A percentile compares a stretch with the other conserved stretches of the same genome.
Conservation (phyloP, 2,329 filamentous ascomycete genomes). For the Ophiostoma ips region DNA sequence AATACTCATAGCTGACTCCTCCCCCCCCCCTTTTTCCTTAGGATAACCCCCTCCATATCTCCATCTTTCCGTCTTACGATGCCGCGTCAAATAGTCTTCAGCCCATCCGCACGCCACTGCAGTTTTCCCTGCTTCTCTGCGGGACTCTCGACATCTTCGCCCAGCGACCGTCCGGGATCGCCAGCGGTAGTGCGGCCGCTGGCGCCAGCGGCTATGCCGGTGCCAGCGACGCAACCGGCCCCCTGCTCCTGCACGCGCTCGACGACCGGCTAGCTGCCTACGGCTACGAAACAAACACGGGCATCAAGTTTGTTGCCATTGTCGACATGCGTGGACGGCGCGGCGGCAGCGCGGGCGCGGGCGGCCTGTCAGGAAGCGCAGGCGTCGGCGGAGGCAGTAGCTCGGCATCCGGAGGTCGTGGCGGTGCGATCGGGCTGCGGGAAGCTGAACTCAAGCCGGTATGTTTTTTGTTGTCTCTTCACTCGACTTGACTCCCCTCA, state of each 20-base stretch:
- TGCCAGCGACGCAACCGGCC: slow-evolving; percentile 35
- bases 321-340: slow-evolving; percentile 76
- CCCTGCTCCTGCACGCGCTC: slow-evolving; percentile 81
- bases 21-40: slow-evolving; percentile 24
- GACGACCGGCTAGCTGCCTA: slow-evolving; percentile 90
- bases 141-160: slow-evolving; percentile 91
- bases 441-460: slow-evolving; percentile 79
- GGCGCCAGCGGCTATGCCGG: slow-evolving; percentile 42
- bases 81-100: slow-evolving; percentile 35
- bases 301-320: slow-evolving; percentile 77
- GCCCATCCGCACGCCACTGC: slow-evolving; percentile 58
- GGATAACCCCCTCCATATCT: slow-evolving; percentile 94
- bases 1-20: background rate
- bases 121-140: slow-evolving; percentile 84
- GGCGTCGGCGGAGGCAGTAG: slow-evolving; percentile 15
- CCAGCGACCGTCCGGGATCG: slow-evolving; percentile 45
- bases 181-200: slow-evolving; percentile 37
- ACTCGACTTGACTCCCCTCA: too few relatives aligned
- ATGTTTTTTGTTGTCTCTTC: too few relatives aligned
- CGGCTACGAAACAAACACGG: slow-evolving; percentile 93
- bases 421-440: slow-evolving; percentile 45
- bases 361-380: background rate
- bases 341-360: slow-evolving; percentile 7
- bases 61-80: slow-evolving; percentile 68
- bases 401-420: slow-evolving; percentile 14